A percentile compares a stretch with the other conserved stretches of the same genome.
Conservation (phyloP, 192 early-diverging fungal species). For the Coemansia sp. region DNA sequence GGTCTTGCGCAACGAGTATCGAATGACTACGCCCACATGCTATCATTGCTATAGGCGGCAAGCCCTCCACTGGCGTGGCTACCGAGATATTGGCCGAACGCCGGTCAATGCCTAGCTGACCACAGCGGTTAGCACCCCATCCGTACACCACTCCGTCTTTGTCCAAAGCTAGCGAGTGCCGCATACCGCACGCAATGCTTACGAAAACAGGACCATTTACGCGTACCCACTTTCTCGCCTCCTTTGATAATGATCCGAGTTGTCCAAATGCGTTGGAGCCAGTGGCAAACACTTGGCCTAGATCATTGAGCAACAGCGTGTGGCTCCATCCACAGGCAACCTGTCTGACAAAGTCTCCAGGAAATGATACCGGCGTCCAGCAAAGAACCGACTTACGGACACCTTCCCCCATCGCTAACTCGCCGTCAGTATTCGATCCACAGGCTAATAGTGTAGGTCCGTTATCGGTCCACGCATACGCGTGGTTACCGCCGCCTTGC, state of each 20-base stretch:
- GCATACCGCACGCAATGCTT: slow-evolving; percentile 64
- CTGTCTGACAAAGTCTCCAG: slow-evolving; percentile 11
- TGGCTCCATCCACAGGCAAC: slow-evolving; percentile 55
- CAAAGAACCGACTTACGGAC: neutral
- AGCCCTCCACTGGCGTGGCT: neutral
- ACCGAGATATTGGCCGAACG: neutral
- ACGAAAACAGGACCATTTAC: slow-evolving; percentile 25
- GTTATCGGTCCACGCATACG: slow-evolving; percentile 26
- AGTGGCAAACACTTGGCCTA: slow-evolving; percentile 22
- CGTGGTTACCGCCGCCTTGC: slow-evolving; percentile 52
- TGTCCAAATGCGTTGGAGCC: slow-evolving; percentile 43
- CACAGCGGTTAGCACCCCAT: slow-evolving; percentile 70
- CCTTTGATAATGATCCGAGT: slow-evolving; percentile 12
- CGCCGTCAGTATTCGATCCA: slow-evolving; percentile 42
- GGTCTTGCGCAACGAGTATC: slow-evolving; percentile 52
- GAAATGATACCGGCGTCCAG: slow-evolving; percentile 25
- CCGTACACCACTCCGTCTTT: slow-evolving; percentile 52
- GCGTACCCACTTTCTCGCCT: neutral
- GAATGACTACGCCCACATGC: slow-evolving; percentile 71
- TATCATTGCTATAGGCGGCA: slow-evolving; percentile 56
- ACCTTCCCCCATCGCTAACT: slow-evolving; percentile 16
- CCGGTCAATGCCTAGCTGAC: slow-evolving; percentile 60
- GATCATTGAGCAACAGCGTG: slow-evolving; percentile 29
- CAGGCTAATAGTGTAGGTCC: slow-evolving; percentile 23
- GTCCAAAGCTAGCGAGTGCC: slow-evolving; percentile 64